These are phyloP conservation scores for Pleochaeta shiraiana DNA, from an alignment of 2,329 filamentous ascomycete genomes.

Conservation along the genomic window DNA sequence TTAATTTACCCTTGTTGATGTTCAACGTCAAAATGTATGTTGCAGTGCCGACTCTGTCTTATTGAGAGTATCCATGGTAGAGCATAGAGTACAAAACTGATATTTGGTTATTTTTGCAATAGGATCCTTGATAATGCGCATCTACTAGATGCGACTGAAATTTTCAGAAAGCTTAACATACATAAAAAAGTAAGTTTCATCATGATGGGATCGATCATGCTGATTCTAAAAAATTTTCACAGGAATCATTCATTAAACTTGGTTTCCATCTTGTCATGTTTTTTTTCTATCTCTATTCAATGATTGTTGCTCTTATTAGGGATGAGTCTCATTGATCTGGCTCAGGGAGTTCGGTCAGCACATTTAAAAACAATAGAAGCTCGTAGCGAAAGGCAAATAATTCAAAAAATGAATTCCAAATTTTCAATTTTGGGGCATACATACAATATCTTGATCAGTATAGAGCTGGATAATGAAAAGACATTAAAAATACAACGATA, in stretches of 20 bases:
- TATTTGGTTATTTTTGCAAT: background rate
- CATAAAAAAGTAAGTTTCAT: constrained; percentile 71
- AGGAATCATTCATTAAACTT: constrained; percentile 99
- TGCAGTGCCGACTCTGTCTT: too few relatives aligned
- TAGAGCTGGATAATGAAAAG: too few relatives aligned
- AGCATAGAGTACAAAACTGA: background rate
- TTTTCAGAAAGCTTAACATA: constrained; percentile 96
- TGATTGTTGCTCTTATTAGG: constrained; percentile 48
- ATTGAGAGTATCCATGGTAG: too few relatives aligned
- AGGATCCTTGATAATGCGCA: constrained; percentile 97
- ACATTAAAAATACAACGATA: too few relatives aligned
- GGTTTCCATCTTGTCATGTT: constrained; percentile 99
- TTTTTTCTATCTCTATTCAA: constrained; percentile 96
- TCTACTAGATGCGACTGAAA: constrained; percentile 91
- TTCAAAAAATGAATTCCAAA: background rate
- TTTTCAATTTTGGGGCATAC: background rate
- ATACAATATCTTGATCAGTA: background rate
- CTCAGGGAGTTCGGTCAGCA: too few relatives aligned
- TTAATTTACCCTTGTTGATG: constrained; percentile 77
- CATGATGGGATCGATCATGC: too few relatives aligned
- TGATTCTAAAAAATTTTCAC: too few relatives aligned
- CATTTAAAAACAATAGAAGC: constrained; percentile 8
- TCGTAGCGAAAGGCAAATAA: background rate
- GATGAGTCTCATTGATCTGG: constrained; percentile 76
- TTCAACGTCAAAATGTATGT: constrained; percentile 98